Conservation (phyloP, 2,329 filamentous ascomycete genomes). For the Diaporthe nobilis region DNA sequence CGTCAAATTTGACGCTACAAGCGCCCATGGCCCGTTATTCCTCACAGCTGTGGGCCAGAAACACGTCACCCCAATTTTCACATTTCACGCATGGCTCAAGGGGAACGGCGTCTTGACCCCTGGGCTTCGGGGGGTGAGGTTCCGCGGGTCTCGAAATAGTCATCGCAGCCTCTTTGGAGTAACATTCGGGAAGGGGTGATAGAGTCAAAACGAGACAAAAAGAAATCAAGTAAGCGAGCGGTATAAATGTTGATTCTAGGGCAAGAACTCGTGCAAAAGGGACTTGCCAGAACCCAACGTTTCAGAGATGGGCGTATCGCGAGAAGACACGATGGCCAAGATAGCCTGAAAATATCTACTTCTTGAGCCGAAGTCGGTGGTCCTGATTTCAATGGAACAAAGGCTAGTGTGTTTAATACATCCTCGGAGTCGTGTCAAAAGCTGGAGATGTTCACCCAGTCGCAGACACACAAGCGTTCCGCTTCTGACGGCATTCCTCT, state of each 20-base stretch:
- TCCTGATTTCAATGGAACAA: not conserved
- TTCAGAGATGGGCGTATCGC: not conserved
- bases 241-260: too few relatives aligned
- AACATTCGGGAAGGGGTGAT: not conserved
- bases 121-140: slow-evolving; percentile 17
- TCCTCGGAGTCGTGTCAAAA: not conserved
- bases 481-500: not conserved
- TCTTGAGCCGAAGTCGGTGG: too few relatives aligned
- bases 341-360: not conserved
- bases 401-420: not conserved
- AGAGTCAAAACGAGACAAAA: not conserved
- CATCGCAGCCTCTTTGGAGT: not conserved
- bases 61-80: too few relatives aligned
- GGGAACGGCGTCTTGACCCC: not conserved
- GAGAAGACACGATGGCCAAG: not conserved
- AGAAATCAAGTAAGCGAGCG: not conserved
- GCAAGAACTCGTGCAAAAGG: not conserved
- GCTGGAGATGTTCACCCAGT: not conserved
- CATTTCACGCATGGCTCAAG: not conserved
- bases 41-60: not conserved
- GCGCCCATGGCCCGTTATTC: not conserved
- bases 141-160: slow-evolving; percentile 23
- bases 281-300: too few relatives aligned
- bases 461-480: not conserved
- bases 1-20: not conserved